Base-by-base conservation (phyloP, 495 filamentous ascomycete genomes). In the Saxophila tyrrhenica region DNA sequence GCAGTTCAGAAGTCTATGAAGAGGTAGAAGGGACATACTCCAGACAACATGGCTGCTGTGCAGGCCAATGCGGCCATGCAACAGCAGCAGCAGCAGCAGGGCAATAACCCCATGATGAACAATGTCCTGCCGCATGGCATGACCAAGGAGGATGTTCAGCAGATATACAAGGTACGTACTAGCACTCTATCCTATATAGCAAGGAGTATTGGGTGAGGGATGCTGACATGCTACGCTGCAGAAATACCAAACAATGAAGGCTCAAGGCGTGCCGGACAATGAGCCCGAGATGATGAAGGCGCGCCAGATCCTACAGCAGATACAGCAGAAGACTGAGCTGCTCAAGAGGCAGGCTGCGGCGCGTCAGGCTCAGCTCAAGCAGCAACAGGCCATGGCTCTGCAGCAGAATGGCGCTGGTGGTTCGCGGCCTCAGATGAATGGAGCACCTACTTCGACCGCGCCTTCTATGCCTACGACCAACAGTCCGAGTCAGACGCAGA, bases 231-330 rank as follows among this genome's bases (percentile, higher is more conserved):
- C 2, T 44, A 11, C 9, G 11, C 3, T 46, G 24, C 49, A 94
- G 88, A 88, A 84, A 70, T 91, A 78, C 63, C 80, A 85, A 58
- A 82, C 86, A 67, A 82, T 95, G 82, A 85, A 86, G 73, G 72
- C 80, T 24, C 73, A 82, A 55, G 86, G 86, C 35, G 81, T 90
- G 17, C 75, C 80, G 16, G 75, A 78, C 52, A 81, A 75, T 55
- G 85, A 94, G 63, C 88, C 89, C 35, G 89, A 95, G 65, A 86
- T 83, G 62, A 70, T 84, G 50, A 90, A 87, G 69, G 76, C 78
- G 15, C 79, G 84, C 47, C 74, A 80, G 21, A 74, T 89, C 25
- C 76, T 95, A 19, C 60, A 73, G 15, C 73, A 73, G 21, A 70
- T 92, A 23, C 81, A 86, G 59, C 80, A 82, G 57, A 79, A 85